Evolutionary conservation across 371 early-diverging fungal genomes (phyloP).

Genomic region (Lichtheimia ornata): DNA sequence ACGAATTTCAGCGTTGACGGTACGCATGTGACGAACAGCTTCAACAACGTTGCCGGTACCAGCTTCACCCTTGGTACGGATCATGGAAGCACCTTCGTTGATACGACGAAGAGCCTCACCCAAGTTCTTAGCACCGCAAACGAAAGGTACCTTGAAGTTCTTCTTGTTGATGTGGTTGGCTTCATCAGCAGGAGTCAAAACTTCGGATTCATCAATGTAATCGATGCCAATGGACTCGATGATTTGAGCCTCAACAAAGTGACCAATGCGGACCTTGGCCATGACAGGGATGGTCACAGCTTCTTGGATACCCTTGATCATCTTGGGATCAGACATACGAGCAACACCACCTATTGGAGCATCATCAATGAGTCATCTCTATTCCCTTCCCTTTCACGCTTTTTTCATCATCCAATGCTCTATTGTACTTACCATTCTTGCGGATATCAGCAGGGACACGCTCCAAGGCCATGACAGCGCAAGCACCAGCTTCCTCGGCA

Average conservation of each 20-base stretch:
- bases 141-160: conserved; percentile 90
- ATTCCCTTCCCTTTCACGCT: background rate
- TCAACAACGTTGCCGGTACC: conserved; percentile 96
- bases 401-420: background rate
- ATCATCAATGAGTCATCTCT: background rate
- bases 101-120: conserved; percentile 97
- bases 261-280: conserved; percentile 98
- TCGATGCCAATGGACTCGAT: conserved; percentile 90
- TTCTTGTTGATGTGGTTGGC: conserved; percentile 92
- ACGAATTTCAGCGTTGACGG: conserved; percentile 84
- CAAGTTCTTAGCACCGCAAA: conserved; percentile 95
- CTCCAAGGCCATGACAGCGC: conserved; percentile 98
- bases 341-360: conserved; percentile 87
- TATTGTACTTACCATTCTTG: conserved; percentile 75
- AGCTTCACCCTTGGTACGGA: conserved; percentile 98
- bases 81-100: conserved; percentile 96
- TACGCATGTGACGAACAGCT: conserved; percentile 94
- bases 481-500: conserved; percentile 97
- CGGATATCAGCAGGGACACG: conserved; percentile 98
- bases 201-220: conserved; percentile 97
- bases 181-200: conserved; percentile 95
- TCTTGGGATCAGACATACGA: conserved; percentile 97
- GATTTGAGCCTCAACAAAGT: conserved; percentile 98
- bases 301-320: conserved; percentile 94
- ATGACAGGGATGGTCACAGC: conserved; percentile 98